phyloP scores from a whole-genome alignment of 306 rosid genomes.

The Ammopiptanthus mongolicus region DNA sequence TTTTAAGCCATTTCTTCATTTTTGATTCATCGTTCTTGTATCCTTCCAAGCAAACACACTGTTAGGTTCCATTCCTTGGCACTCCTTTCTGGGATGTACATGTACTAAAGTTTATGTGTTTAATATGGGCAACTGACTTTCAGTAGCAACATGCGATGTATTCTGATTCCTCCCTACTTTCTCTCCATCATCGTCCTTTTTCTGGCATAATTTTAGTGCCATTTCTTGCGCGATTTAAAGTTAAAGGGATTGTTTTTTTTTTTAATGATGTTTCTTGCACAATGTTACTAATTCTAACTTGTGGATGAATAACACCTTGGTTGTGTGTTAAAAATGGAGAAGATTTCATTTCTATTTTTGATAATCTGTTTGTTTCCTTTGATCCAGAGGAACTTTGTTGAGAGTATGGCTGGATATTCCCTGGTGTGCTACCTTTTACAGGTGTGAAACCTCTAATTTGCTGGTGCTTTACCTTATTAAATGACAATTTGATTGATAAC shows the following conservation, averaged over 20 bases:
- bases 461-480: conserved; percentile 11
- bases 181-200: neutral
- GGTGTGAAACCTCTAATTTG: conserved; percentile 40
- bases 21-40: neutral
- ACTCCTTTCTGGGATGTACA: neutral
- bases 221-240: conserved; percentile 3
- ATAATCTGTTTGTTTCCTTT: conserved; percentile 21
- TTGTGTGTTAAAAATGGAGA: conserved; percentile 11
- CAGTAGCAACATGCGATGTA: neutral
- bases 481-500: conserved; percentile 1
- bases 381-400: conserved; percentile 94
- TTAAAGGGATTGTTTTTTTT: neutral
- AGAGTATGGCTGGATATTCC: conserved; percentile 99
- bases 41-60: neutral
- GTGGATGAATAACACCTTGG: neutral
- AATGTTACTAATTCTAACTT: neutral
- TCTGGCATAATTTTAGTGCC: neutral
- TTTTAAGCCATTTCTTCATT: neutral
- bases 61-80: neutral
- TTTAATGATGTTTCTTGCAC: neutral
- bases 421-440: conserved; percentile 96
- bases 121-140: neutral
- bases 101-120: conserved; percentile 3
- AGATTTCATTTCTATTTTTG: conserved; percentile 5
- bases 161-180: neutral